These are phyloP conservation scores for Euphorbia celastroides DNA, from an alignment of 441 rosid species.

Conservation along the genomic window DNA sequence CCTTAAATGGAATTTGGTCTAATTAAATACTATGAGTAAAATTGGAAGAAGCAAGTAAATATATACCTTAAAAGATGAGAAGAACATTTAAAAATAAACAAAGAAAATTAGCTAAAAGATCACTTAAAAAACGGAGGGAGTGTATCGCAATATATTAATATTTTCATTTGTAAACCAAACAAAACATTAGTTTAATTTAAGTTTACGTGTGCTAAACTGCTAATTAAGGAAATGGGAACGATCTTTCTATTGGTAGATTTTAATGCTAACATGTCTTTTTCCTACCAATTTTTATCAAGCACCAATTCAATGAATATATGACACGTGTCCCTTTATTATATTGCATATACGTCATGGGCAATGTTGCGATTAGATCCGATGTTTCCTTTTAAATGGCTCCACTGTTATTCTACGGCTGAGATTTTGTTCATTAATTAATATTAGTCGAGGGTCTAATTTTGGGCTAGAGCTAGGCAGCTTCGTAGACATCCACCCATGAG, in stretches of 20 bases:
- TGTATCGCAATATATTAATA: too few species aligned
- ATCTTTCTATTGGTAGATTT: too few species aligned
- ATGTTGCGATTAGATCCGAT: neutral
- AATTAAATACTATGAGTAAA: too few species aligned
- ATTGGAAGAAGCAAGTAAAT: too few species aligned
- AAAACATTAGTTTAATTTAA: neutral
- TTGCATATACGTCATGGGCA: neutral
- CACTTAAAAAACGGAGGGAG: too few species aligned
- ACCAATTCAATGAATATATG: neutral
- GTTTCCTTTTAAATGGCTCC: neutral
- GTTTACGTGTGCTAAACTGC: too few species aligned
- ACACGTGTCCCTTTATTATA: neutral
- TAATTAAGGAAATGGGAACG: neutral
- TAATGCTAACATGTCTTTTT: neutral
- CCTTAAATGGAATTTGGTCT: too few species aligned
- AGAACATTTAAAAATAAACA: too few species aligned
- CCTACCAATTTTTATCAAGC: neutral
- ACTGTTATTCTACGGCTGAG: neutral
- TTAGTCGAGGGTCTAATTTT: neutral
- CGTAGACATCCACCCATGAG: neutral
- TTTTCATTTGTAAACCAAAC: too few species aligned
- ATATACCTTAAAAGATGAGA: too few species aligned
- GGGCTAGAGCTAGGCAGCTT: conserved; percentile 6
- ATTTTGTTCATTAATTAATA: neutral
- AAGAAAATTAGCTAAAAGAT: too few species aligned